A percentile compares a stretch with the other conserved stretches of the same genome.
Conservation (phyloP, 2,329 filamentous ascomycete genomes). For the Ascocoryne sarcoides region DNA sequence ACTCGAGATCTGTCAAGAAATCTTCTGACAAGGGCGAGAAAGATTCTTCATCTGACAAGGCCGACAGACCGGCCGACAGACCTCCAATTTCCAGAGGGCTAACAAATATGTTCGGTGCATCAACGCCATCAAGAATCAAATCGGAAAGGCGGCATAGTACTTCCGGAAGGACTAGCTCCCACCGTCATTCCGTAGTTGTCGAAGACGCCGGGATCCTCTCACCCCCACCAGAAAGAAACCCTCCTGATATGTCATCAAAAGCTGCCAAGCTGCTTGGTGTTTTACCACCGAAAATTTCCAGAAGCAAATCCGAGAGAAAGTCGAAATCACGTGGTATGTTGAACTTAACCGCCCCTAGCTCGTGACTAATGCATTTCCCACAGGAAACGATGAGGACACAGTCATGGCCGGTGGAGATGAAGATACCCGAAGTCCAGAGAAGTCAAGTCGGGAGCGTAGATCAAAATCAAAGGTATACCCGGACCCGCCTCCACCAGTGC, state of each 20-base stretch:
- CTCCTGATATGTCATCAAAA: slow-evolving; percentile 58
- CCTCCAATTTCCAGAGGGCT: slow-evolving; percentile 37
- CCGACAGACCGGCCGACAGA: slow-evolving; percentile 34
- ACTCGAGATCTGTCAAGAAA: slow-evolving; percentile 49
- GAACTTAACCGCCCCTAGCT: not conserved
- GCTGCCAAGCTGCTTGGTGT: slow-evolving; percentile 70
- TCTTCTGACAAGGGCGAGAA: slow-evolving; percentile 54
- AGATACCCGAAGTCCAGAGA: slow-evolving; percentile 38
- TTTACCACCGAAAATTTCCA: slow-evolving; percentile 37
- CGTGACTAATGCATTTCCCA: slow-evolving; percentile 13
- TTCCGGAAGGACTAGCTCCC: slow-evolving; percentile 50
- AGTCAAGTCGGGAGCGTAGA: slow-evolving; percentile 34
- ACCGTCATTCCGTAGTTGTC: slow-evolving; percentile 63
- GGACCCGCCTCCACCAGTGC: slow-evolving; percentile 22
- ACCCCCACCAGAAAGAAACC: slow-evolving; percentile 57
- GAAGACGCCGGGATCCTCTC: slow-evolving; percentile 56
- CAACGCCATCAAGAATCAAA: slow-evolving; percentile 59
- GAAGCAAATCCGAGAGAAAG: slow-evolving; percentile 37
- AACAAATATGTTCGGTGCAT: slow-evolving; percentile 58
- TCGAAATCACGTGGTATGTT: slow-evolving; percentile 37
- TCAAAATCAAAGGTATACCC: slow-evolving; percentile 35
- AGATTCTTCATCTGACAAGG: slow-evolving; percentile 58
- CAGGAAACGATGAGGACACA: slow-evolving; percentile 40
- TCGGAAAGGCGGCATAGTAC: slow-evolving; percentile 54
- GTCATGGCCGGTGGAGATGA: slow-evolving; percentile 38